Conservation (phyloP, 441 rosid species). For the Breynia disticha region DNA sequence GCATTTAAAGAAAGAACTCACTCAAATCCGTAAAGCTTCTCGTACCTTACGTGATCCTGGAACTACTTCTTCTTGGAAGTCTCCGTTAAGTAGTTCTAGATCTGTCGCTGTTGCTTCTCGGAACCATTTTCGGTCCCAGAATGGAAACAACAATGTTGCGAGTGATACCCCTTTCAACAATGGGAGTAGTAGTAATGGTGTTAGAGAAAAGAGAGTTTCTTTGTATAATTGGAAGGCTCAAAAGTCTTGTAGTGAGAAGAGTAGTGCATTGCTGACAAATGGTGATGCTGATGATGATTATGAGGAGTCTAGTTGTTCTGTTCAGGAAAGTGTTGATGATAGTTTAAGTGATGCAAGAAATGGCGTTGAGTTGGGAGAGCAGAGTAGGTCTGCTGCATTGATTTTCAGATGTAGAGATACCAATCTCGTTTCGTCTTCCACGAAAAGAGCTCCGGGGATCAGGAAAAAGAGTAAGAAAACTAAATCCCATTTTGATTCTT, state of each 20-base stretch:
- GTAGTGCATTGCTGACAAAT: conserved; percentile 30
- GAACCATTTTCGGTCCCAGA: neutral
- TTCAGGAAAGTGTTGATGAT: conserved; percentile 50
- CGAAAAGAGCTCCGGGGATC: conserved; percentile 29
- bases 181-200: conserved; percentile 14
- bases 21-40: conserved; percentile 82
- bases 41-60: conserved; percentile 86
- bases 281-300: conserved; percentile 31
- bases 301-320: conserved; percentile 33
- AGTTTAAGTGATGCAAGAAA: conserved; percentile 68
- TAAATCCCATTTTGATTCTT: conserved; percentile 33
- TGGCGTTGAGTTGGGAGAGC: conserved; percentile 35
- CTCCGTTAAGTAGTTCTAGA: conserved; percentile 67
- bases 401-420: conserved; percentile 55
- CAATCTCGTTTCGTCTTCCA: conserved; percentile 39
- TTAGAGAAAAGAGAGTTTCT: conserved; percentile 51
- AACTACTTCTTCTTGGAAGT: conserved; percentile 80
- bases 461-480: conserved; percentile 52
- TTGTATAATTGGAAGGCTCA: conserved; percentile 78
- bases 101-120: conserved; percentile 30
- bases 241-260: conserved; percentile 47
- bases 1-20: conserved; percentile 79
- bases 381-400: conserved; percentile 35
- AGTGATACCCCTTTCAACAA: conserved; percentile 19
- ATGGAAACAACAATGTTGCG: conserved; percentile 8